Base-by-base conservation (phyloP, 495 filamentous ascomycete species). In the Ramalina intermedia region DNA sequence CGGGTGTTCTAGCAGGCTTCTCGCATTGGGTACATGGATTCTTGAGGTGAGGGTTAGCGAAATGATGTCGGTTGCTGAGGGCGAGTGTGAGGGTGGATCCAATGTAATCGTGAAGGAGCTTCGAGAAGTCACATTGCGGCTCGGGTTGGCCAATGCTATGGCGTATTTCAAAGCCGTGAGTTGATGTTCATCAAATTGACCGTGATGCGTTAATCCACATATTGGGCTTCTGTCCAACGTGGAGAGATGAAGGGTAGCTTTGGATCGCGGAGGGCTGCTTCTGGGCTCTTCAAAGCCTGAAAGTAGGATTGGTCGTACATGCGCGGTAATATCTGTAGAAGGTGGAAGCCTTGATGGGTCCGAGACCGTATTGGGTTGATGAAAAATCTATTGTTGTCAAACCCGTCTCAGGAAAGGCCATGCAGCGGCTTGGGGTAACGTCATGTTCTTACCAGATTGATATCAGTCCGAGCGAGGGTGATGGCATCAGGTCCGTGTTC, bases 401-500 rank as follows among this genome's bases (percentile, higher is more conserved):
- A 33, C 29, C 6, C 5, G 29, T 35, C 14, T 13, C 18, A 1
- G 11, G 1, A 42, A 2, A 45, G 41, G 33, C 6, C 9, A 17
- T 17, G 6, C 18, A 41, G 35, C 20, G 17, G 29, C 14, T 5
- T 8, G 11, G n/a, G 2, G 18, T 27, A 17, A 13, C 24, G 21
- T 17, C 8, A 9, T 24, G 6, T 20, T 39, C 49, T 24, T 48
- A 55, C 52, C 20, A 55, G 24, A 20, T 26, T 38, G 6, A 58
- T 40, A 18, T 58, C 56, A 18, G 55, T 36, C 33, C 40, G 42
- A 29, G 56, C 48, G 14, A 58, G 43, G 20, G 49, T 53, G 26
- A 58, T 13, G 17, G 38, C 50, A 9, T 48, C 48, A 41, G 16
- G 5, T 17, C 39, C 21, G 7, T 11, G 2, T 23, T 41, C 39